phyloP scores from a whole-genome alignment of 805 yeast species.

The Candida quercuum region DNA sequence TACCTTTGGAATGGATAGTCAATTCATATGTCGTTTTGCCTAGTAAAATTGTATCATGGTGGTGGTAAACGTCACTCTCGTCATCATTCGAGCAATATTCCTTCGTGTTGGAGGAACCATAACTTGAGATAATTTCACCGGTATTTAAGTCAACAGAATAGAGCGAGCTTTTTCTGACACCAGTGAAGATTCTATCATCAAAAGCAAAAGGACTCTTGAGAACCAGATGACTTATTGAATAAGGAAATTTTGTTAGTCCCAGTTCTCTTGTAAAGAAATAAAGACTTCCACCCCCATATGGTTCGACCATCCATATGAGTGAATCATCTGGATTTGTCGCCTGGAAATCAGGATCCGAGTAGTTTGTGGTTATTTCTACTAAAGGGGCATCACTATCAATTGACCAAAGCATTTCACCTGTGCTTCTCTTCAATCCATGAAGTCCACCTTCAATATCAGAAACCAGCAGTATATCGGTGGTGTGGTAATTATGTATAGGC shows the following conservation, averaged over 20 bases:
- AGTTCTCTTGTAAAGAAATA: conserved; percentile 69
- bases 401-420: conserved; percentile 77
- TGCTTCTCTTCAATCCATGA: conserved; percentile 70
- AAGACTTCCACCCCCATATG: conserved; percentile 76
- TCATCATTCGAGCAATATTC: conserved; percentile 5
- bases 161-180: conserved; percentile 69
- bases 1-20: conserved; percentile 68
- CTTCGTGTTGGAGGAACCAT: too few relatives aligned
- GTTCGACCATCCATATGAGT: conserved; percentile 84
- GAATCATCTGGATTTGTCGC: conserved; percentile 21
- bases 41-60: conserved; percentile 41
- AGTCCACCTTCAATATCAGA: conserved; percentile 85
- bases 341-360: conserved; percentile 3
- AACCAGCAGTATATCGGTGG: conserved; percentile 58
- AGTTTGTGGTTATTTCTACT: conserved; percentile 34
- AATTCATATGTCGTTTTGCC: conserved; percentile 73
- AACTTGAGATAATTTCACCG: conserved; percentile 68
- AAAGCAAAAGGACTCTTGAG: conserved; percentile 82
- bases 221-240: conserved; percentile 72
- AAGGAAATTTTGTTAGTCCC: conserved; percentile 80
- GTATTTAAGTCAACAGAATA: conserved; percentile 67
- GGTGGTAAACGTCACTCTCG: conserved; percentile 1
- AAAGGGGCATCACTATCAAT: conserved; percentile 60
- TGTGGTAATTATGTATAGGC: conserved; percentile 66
- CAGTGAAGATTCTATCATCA: conserved; percentile 83